Base-by-base conservation (phyloP, 176 grass and related monocot genomes). In the Paspalum vaginatum region DNA sequence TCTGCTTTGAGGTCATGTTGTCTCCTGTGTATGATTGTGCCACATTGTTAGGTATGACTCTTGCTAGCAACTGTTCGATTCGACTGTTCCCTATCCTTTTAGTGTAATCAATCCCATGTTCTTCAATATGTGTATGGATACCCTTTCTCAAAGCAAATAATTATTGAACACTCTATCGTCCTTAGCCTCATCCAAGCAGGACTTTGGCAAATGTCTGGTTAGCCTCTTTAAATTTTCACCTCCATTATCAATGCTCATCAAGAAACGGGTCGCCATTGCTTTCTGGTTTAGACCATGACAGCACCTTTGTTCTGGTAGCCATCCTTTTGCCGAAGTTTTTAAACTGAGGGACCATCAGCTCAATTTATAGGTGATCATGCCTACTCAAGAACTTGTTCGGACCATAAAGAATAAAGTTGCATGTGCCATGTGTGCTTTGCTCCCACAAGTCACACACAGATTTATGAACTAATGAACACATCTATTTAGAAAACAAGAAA, bases 271-370 rank as follows among this genome's bases (percentile, higher is more conserved):
- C 77, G 22, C 54, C 25, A 57, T 65, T 52, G 72, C 71, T 65
- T 85, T 89, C 57, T 65, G 81, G 50, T 81, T 48, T 56, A 65
- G 57, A 77, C 40, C 64, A 81, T 76, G 77, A 85, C 81, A 65
- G 42, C 70, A 65, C 72, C 72, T 89, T 89, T 81, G 77, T 81
- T 77, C 71, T 57, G 70, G 53, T 85, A 70, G 70, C 80, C 57
- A 85, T 65, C 58, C 82, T 80, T 89, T 80, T 85, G 22, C 42
- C 37, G 65, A 81, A 77, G 72, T 32, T 81, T 49, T 70, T 47
- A 71, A 70, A 82, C 54, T 40, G 64, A 63, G 77, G 87, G 70
- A 76, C 63, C 87, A 85, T 65, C 64, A 71, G 40, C 62, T 83
- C 49, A 66, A 83, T 51, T 83, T 61, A 59, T 77, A 64, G 83